Evolutionary conservation across 2,329 filamentous ascomycete species (phyloP), one percentile per base, ranked within the genome.

Genomic region (Fusarium agapanthi): DNA sequence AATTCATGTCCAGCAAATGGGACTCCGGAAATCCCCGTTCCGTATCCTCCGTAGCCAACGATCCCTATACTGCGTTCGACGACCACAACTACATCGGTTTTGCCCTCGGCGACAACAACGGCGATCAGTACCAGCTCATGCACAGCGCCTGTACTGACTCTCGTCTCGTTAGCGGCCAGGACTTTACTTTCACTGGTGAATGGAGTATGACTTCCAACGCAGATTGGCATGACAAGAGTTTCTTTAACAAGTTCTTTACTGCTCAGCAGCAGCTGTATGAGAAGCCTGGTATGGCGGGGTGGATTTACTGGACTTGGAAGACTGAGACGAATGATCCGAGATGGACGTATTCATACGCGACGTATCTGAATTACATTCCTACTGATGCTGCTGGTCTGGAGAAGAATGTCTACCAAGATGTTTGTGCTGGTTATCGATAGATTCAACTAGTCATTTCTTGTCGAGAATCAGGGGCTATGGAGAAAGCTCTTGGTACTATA

Each of bases 1-100:
- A 74, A 45, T 74, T 74, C 57, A 74, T 74, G 71, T 74, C 71
- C 0, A 65, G 57, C 28, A 74, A 74, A 30, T 74, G 71, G 71
- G 71, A 72, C 26, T 74, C 71, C 4, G 71, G 71, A 4, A 54
- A 72, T 4, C 30, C 71, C 3, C 67, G 71, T 1, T 50, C 63
- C 0, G 37, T 43, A 6, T 59, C 67, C 2, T 50, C 63, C 4
- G 44, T 74, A 12, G 53, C 56, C 16, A 72, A 72, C 6, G 60
- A 74, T 1, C 35, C 44, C 7, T 30, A 60, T 9, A 57, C 60
- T 5, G 67, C 53, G 3, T 74, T 65, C 15, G 71, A 74, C 6
- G 71, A 74, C 38, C 71, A 74, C 30, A 74, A 74, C 24, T 74
- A 74, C 50, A 72, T 74, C 5, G 67, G 71, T 0, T 74, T 74